Evolutionary conservation across 768 basidiomycete species (phyloP).

Genomic region (Austroboletus eburneus): DNA sequence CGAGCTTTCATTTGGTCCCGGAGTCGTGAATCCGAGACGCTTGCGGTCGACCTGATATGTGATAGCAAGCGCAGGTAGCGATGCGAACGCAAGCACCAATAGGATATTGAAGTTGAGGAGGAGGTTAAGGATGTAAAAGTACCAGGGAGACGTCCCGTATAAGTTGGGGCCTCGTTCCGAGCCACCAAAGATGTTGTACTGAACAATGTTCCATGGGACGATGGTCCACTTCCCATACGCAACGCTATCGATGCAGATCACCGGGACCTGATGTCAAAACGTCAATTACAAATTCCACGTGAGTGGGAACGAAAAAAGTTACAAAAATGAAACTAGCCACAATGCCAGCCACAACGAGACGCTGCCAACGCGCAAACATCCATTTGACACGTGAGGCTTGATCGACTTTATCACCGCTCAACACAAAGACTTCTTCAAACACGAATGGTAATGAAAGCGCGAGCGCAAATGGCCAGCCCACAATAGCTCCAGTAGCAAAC

Average conservation of each 20-base stretch:
- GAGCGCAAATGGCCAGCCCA: constrained; percentile 97
- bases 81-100: constrained; percentile 72
- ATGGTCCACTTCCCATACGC: constrained; percentile 78
- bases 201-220: constrained; percentile 90
- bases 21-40: constrained; percentile 57
- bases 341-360: constrained; percentile 50
- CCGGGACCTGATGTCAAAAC: constrained; percentile 64
- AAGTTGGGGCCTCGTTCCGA: constrained; percentile 80
- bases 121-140: constrained; percentile 86
- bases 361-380: constrained; percentile 57
- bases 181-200: constrained; percentile 88
- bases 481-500: constrained; percentile 78
- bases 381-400: constrained; percentile 44
- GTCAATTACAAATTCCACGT: neutral
- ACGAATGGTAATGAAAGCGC: constrained; percentile 86
- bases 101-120: constrained; percentile 92
- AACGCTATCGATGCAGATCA: constrained; percentile 76
- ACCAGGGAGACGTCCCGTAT: constrained; percentile 87
- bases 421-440: constrained; percentile 82
- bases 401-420: constrained; percentile 61
- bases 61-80: constrained; percentile 72
- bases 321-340: constrained; percentile 63
- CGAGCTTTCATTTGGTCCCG: constrained; percentile 60
- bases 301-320: constrained; percentile 19
- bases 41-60: constrained; percentile 74